Evolutionary conservation across 2,329 filamentous ascomycete genomes (phyloP).

Genomic region (Lasiodiplodia theobromae): DNA sequence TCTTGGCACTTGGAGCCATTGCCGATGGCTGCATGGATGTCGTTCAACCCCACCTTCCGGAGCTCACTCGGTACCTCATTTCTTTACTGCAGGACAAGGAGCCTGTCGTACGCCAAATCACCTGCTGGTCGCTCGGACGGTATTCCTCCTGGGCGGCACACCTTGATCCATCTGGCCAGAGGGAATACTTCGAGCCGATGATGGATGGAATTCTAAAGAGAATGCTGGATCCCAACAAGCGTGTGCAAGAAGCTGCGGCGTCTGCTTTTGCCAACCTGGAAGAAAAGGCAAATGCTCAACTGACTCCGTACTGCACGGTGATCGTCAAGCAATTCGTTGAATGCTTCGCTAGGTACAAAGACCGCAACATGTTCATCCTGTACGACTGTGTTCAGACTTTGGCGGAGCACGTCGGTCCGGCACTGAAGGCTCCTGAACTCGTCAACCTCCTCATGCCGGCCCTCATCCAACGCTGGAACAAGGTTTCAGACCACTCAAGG

Average conservation of each 20-base stretch:
- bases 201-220: slow-evolving; percentile 94
- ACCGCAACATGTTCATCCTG: slow-evolving; percentile 97
- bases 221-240: slow-evolving; percentile 98
- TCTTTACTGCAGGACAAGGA: slow-evolving; percentile 83
- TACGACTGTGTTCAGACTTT: slow-evolving; percentile 99
- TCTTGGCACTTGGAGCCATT: slow-evolving; percentile 91
- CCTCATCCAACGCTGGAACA: slow-evolving; percentile 85
- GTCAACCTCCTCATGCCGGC: slow-evolving; percentile 90
- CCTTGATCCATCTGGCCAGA: slow-evolving; percentile 71
- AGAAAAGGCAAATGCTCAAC: slow-evolving; percentile 82
- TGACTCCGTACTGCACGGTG: slow-evolving; percentile 85
- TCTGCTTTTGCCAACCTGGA: slow-evolving; percentile 96
- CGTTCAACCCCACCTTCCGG: slow-evolving; percentile 87
- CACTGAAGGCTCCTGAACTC: slow-evolving; percentile 81
- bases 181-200: slow-evolving; percentile 88
- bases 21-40: slow-evolving; percentile 92
- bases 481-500: slow-evolving; percentile 84
- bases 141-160: slow-evolving; percentile 93
- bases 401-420: slow-evolving; percentile 85
- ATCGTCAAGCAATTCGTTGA: slow-evolving; percentile 91
- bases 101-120: slow-evolving; percentile 93
- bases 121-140: slow-evolving; percentile 94
- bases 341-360: slow-evolving; percentile 96
- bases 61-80: slow-evolving; percentile 89
- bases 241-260: slow-evolving; percentile 94